These are phyloP conservation scores for Triadica sebifera DNA, from an alignment of 345 rosid genomes.

Conservation along the genomic window DNA sequence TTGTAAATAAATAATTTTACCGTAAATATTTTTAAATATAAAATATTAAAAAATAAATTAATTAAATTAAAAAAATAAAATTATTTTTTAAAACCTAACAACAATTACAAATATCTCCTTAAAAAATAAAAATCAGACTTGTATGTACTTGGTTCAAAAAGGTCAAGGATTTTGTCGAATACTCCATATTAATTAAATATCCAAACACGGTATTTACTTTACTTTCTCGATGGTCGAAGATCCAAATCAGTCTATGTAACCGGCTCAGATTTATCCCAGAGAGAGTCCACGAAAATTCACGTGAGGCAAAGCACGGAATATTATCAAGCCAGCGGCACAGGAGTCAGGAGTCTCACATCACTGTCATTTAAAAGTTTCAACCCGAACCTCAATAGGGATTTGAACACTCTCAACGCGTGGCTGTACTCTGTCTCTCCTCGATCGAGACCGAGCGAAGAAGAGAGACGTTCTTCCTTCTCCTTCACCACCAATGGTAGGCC, in stretches of 20 bases:
- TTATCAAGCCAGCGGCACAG: neutral
- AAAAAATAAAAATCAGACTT: too few species aligned
- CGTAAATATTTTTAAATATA: too few species aligned
- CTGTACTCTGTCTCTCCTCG: neutral
- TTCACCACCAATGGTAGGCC: neutral
- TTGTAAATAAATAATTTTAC: too few species aligned
- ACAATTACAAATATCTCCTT: too few species aligned
- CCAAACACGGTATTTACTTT: too few species aligned
- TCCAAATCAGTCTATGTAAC: neutral
- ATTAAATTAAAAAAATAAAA: too few species aligned
- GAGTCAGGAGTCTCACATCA: neutral
- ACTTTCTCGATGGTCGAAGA: neutral
- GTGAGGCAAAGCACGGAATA: conserved; percentile 5
- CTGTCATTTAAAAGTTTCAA: neutral
- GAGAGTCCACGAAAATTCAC: conserved; percentile 12
- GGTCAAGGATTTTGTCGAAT: too few species aligned
- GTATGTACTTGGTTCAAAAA: too few species aligned
- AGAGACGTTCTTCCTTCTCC: neutral
- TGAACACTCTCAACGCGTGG: neutral
- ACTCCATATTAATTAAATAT: too few species aligned
- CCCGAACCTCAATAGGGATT: neutral
- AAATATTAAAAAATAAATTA: too few species aligned
- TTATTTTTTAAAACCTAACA: too few species aligned
- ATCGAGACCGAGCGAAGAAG: neutral
- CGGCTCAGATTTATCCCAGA: neutral